phyloP scores from a whole-genome alignment of 75 land plant species.

The Picea glauca region DNA sequence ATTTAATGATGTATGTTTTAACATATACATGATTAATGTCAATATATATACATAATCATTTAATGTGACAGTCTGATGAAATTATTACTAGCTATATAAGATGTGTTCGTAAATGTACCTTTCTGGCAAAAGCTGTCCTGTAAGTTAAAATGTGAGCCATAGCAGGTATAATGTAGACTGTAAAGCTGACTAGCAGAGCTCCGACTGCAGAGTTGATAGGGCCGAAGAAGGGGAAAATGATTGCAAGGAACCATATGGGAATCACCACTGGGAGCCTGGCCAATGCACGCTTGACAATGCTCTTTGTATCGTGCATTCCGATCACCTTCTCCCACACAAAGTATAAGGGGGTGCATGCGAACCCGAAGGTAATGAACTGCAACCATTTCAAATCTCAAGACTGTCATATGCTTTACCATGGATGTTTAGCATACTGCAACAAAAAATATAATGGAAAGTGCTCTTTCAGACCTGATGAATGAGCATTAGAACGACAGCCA shows the following conservation, averaged over 20 bases:
- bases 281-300: constrained; percentile 49
- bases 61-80: too few relatives aligned
- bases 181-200: background rate
- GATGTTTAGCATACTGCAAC: background rate
- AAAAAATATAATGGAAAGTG: background rate
- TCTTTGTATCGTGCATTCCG: constrained; percentile 73
- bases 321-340: constrained; percentile 81
- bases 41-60: background rate
- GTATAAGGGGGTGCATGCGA: constrained; percentile 83
- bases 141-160: constrained; percentile 69
- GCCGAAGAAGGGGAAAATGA: constrained; percentile 73
- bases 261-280: constrained; percentile 60
- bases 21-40: too few relatives aligned
- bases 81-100: too few relatives aligned
- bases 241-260: constrained; percentile 75
- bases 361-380: constrained; percentile 81
- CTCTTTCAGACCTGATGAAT: constrained; percentile 43
- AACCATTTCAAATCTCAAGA: too few relatives aligned
- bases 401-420: too few relatives aligned
- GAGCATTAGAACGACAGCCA: constrained; percentile 65
- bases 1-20: too few relatives aligned
- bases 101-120: constrained; percentile 27
- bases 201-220: constrained; percentile 74
- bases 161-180: constrained; percentile 38
- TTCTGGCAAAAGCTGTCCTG: constrained; percentile 38